Conservation (phyloP, 1,284 basidiomycete species). For the Rhodotorula sp. region DNA sequence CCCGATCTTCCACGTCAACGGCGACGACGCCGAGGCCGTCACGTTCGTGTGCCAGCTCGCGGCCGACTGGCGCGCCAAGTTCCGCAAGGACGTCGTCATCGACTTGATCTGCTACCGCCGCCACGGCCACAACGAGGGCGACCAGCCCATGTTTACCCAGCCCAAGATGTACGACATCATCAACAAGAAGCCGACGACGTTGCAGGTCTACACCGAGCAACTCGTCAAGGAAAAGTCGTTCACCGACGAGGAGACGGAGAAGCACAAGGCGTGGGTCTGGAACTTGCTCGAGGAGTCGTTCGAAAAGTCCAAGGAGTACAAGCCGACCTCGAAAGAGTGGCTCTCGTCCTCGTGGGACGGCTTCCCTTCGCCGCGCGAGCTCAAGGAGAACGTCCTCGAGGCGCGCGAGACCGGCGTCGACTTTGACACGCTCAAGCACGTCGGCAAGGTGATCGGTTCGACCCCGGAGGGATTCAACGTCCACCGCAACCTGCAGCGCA, state of each 20-base stretch:
- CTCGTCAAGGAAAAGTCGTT: conserved; percentile 90
- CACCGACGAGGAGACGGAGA: conserved; percentile 93
- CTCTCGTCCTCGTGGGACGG: conserved; percentile 97
- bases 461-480: conserved; percentile 83
- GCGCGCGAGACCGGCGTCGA: conserved; percentile 82
- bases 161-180: conserved; percentile 99
- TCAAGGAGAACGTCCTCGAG: conserved; percentile 88
- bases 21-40: conserved; percentile 97
- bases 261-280: conserved; percentile 99
- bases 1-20: conserved; percentile 99
- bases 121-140: conserved; percentile 98
- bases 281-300: conserved; percentile 92
- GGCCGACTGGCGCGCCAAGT: conserved; percentile 96
- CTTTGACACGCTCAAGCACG: conserved; percentile 72
- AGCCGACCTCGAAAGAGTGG: conserved; percentile 92
- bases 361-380: conserved; percentile 94
- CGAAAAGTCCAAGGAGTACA: conserved; percentile 87
- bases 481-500: conserved; percentile 92
- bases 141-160: conserved; percentile 98
- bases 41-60: conserved; percentile 97
- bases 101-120: conserved; percentile 99
- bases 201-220: conserved; percentile 88
- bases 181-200: conserved; percentile 86
- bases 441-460: conserved; percentile 82
- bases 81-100: conserved; percentile 98